Percentiles rank a stretch among this genome's conserved stretches.
Evolutionary conservation across 768 basidiomycete species (phyloP).

Genomic region (Mycena latifolia): DNA sequence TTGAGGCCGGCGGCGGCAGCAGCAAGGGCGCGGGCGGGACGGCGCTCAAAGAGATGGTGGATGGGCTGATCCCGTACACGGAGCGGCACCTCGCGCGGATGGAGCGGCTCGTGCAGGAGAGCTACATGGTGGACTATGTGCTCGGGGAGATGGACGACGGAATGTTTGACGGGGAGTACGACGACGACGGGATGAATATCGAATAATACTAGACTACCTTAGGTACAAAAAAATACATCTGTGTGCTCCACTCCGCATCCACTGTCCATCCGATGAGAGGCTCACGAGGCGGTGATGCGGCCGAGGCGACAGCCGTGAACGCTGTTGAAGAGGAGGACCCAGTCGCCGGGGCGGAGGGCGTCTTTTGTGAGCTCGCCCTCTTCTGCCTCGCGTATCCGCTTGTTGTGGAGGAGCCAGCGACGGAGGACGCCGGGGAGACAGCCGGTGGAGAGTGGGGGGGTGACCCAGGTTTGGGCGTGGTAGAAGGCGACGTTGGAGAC

Average conservation of each 20-base stretch:
- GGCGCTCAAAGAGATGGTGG: conserved; percentile 80
- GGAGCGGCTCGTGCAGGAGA: conserved; percentile 92
- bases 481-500: conserved; percentile 81
- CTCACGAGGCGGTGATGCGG: conserved; percentile 44
- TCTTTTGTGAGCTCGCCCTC: conserved; percentile 56
- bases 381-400: conserved; percentile 64
- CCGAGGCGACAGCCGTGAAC: conserved; percentile 79
- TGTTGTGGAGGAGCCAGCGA: conserved; percentile 74
- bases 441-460: conserved; percentile 70
- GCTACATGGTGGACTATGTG: conserved; percentile 93
- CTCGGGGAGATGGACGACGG: conserved; percentile 90
- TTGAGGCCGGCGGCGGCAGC: neutral
- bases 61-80: conserved; percentile 93
- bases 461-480: conserved; percentile 71
- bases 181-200: conserved; percentile 59
- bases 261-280: neutral
- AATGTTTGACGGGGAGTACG: conserved; percentile 64
- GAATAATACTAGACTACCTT: conserved; percentile 21
- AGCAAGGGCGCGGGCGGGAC: conserved; percentile 40
- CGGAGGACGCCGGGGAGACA: conserved; percentile 82
- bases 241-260: neutral
- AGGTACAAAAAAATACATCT: conserved; percentile 21
- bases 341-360: conserved; percentile 65
- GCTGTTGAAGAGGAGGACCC: conserved; percentile 79
- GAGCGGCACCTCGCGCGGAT: conserved; percentile 91